Evolutionary conservation across 768 basidiomycete species (phyloP), one percentile per base, ranked within the genome.

Genomic region (Kwoniella shandongensis): DNA sequence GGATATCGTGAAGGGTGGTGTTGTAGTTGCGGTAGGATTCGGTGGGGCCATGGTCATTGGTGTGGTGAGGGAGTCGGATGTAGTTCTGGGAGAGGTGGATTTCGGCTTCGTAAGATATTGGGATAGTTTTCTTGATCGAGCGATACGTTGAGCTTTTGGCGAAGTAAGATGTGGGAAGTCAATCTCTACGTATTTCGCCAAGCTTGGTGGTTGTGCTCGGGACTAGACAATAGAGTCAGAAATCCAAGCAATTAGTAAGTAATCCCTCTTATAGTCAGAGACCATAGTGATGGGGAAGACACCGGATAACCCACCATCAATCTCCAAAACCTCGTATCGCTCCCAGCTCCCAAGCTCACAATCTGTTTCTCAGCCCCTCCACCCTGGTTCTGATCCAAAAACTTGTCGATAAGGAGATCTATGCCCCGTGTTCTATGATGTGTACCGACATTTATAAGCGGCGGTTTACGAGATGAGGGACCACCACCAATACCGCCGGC

Each of bases 281-380:
- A 45, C 13, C n/a, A 6, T 44, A 39, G 29, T 39, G 58, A 76
- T 76, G 42, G 36, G 42, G 66, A 66, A 18, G 67, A 62, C n/a
- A 52, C 40, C 32, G 32, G 13, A 26, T 18, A 26, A 82, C 88
- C 78, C 78, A 90, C 91, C 79, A 81, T 82, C 66, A 94, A 79
- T 54, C 92, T 81, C 92, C 94, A 99, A 74, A 89, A 98, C 51
- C 96, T 80, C 2, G 91, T 91, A 78, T 99, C 96, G 67, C 90
- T 97, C 22, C 96, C 96, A 1, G 93, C 88, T 0, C 96, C 96
- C 27, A 97, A 76, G 76, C 89, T 94, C n/a, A 98, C 83, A 51
- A 98, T 86, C 80, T 98, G 96, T 63, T 84, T 86, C 55, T 73
- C 72, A 58, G 76, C 80, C n/a, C 77, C 80, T 8, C 79, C 51